Conservation (phyloP, 768 basidiomycete species). For the Tylopilus sp. region DNA sequence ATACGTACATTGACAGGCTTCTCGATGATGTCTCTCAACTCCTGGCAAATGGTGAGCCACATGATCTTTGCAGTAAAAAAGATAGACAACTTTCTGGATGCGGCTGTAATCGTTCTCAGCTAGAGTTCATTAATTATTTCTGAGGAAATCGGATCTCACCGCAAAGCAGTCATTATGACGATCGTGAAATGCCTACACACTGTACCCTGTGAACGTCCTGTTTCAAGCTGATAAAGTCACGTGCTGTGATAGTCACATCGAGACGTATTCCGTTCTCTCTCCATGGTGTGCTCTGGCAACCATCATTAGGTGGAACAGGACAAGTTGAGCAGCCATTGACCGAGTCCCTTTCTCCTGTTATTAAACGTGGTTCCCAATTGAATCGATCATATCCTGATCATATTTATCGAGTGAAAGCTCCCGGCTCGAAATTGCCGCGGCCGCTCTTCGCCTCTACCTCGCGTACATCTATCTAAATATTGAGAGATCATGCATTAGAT, state of each 20-base stretch:
- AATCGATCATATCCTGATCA: background rate
- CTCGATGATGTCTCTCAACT: slow-evolving; percentile 56
- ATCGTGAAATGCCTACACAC: background rate
- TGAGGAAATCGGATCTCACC: slow-evolving; percentile 24
- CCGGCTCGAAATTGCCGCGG: background rate
- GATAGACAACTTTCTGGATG: slow-evolving; percentile 63
- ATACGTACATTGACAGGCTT: slow-evolving; percentile 62
- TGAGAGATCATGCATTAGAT: background rate
- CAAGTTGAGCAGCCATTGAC: background rate
- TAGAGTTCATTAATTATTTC: background rate
- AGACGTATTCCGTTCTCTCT: too few relatives aligned
- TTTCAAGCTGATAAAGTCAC: slow-evolving; percentile 10
- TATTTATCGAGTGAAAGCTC: background rate
- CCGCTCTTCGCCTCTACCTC: too few relatives aligned
- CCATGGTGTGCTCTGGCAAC: too few relatives aligned
- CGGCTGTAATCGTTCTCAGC: slow-evolving; percentile 47
- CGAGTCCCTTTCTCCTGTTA: background rate
- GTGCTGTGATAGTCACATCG: slow-evolving; percentile 2
- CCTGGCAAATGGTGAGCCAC: slow-evolving; percentile 40
- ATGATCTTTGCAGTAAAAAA: slow-evolving; percentile 1
- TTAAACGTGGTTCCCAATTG: too few relatives aligned
- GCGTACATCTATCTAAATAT: background rate
- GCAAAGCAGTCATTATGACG: slow-evolving; percentile 37
- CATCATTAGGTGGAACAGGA: too few relatives aligned
- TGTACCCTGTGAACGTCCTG: too few relatives aligned